phyloP scores from a whole-genome alignment of 805 yeast species.

The Candida suzukii region DNA sequence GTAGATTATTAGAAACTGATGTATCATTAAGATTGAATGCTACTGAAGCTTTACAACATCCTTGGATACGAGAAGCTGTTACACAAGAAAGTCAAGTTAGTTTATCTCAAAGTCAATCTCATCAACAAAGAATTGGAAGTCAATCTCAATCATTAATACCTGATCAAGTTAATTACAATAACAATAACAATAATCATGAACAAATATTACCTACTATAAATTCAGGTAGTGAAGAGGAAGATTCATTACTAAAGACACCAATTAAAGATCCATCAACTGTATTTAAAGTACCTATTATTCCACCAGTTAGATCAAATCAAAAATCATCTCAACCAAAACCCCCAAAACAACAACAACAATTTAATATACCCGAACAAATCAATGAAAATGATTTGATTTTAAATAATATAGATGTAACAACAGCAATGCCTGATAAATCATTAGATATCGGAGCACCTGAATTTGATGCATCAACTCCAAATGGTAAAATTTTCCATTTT shows the following conservation, averaged over 20 bases:
- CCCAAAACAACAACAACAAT: slow-evolving; percentile 7
- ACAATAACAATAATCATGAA: slow-evolving; percentile 2
- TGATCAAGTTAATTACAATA: not conserved
- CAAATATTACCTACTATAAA: too few relatives aligned
- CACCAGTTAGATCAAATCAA: slow-evolving; percentile 1
- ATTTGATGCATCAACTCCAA: not conserved
- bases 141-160: slow-evolving; percentile 13
- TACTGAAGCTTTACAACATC: slow-evolving; percentile 63
- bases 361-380: not conserved
- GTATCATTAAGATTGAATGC: slow-evolving; percentile 73
- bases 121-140: slow-evolving; percentile 40
- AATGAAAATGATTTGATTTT: not conserved
- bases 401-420: not conserved
- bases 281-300: slow-evolving; percentile 8
- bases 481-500: not conserved
- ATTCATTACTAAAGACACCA: too few relatives aligned
- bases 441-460: not conserved
- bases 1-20: slow-evolving; percentile 65
- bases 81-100: slow-evolving; percentile 37
- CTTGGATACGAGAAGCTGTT: slow-evolving; percentile 56
- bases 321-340: not conserved
- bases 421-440: not conserved
- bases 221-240: too few relatives aligned
- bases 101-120: slow-evolving; percentile 65
- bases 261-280: not conserved